Evolutionary conservation across 2,329 filamentous ascomycete species (phyloP).

Genomic region (Botrytis elliptica): DNA sequence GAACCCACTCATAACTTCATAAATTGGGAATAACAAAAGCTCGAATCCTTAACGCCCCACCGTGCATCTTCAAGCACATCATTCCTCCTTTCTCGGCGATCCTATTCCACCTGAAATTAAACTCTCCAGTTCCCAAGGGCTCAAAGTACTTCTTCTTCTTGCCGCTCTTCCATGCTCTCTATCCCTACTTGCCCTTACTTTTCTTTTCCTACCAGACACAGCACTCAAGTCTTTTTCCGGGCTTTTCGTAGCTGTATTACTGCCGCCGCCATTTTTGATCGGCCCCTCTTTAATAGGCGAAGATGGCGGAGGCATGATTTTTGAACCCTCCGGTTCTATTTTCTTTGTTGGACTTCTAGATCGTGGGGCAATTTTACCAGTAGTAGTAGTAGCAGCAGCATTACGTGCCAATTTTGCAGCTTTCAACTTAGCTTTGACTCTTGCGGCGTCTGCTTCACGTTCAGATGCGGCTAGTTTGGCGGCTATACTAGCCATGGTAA

Average conservation of each 20-base stretch:
- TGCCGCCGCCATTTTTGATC: conserved; percentile 19
- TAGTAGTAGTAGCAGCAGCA: conserved; percentile 5
- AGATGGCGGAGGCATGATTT: conserved; percentile 39
- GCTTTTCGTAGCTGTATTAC: conserved; percentile 1
- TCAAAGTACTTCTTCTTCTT: conserved; percentile 71
- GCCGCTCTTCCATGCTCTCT: conserved; percentile 48
- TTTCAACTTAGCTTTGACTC: conserved; percentile 61
- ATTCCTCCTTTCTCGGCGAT: conserved; percentile 18
- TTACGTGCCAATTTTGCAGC: conserved; percentile 47
- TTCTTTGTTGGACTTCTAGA: conserved; percentile 15
- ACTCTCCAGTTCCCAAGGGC: conserved; percentile 70
- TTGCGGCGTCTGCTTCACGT: conserved; percentile 61
- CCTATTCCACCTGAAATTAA: conserved; percentile 49
- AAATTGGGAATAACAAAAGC: conserved; percentile 4
- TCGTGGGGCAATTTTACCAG: not conserved
- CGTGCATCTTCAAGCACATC: not conserved
- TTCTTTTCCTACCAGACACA: conserved; percentile 40
- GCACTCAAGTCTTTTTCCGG: conserved; percentile 22
- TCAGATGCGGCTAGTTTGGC: conserved; percentile 64
- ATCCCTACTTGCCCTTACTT: conserved; percentile 41
- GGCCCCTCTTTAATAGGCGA: conserved; percentile 30
- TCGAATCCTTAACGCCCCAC: conserved; percentile 8
- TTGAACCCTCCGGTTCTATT: conserved; percentile 25
- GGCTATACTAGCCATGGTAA: conserved; percentile 61
- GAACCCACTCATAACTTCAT: conserved; percentile 17